Conservation (phyloP, 2,329 filamentous ascomycete species). For the Stachybotrys echinatus region DNA sequence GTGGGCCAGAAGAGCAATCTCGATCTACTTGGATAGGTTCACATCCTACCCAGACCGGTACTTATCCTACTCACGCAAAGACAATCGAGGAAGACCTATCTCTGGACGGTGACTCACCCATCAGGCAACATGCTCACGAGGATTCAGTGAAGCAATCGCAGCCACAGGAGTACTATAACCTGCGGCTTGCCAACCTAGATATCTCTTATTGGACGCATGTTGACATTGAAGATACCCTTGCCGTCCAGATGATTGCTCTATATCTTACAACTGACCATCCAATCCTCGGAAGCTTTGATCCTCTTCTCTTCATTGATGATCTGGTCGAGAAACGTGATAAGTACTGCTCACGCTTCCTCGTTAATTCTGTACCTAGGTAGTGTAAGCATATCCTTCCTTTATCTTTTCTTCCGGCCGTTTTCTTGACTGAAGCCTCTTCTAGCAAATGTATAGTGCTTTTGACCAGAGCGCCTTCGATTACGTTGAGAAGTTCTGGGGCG, state of each 20-base stretch:
- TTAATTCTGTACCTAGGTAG: conserved; percentile 27
- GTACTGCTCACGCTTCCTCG: conserved; percentile 25
- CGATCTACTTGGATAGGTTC: no score
- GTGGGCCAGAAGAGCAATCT: no score
- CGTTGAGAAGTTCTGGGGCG: conserved; percentile 14
- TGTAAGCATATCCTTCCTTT: conserved; percentile 16
- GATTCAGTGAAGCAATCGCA: no score
- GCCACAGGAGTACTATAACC: conserved; percentile 9
- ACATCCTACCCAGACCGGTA: no score
- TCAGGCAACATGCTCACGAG: no score
- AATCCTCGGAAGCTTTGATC: conserved; percentile 28
- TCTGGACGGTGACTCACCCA: not conserved
- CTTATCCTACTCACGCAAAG: no score
- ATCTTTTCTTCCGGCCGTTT: not conserved
- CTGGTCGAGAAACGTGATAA: conserved; percentile 15
- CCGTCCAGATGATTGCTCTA: conserved; percentile 26
- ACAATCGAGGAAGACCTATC: no score
- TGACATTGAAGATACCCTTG: conserved; percentile 18
- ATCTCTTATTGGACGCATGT: conserved; percentile 29
- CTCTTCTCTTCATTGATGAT: conserved; percentile 26
- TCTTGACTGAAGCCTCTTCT: not conserved
- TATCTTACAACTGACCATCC: conserved; percentile 33
- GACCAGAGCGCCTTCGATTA: conserved; percentile 13
- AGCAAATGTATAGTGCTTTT: conserved; percentile 30
- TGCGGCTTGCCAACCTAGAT: conserved; percentile 19